Percentiles rank a stretch among this genome's conserved stretches.
Conservation (phyloP, 805 yeast species). For the Metschnikowia kofuensis region DNA sequence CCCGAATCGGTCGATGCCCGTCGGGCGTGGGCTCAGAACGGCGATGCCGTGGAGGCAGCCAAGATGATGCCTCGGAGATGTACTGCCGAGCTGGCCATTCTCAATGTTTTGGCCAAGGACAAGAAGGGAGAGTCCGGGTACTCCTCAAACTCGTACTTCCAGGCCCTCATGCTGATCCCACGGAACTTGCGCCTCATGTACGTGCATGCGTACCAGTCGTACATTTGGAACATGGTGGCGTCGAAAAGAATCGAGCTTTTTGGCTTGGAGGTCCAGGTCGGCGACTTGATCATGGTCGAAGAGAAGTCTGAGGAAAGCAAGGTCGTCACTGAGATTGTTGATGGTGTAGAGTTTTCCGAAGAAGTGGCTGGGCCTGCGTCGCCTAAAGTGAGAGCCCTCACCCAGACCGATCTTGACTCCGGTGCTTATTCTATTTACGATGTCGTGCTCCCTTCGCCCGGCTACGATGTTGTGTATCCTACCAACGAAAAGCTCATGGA, state of each 20-base stretch:
- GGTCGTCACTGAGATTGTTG: constrained; percentile 18
- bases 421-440: constrained; percentile 70
- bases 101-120: constrained; percentile 57
- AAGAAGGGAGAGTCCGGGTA: constrained; percentile 44
- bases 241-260: constrained; percentile 68
- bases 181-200: constrained; percentile 91
- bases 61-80: constrained; percentile 83
- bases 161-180: constrained; percentile 85
- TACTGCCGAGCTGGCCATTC: constrained; percentile 76
- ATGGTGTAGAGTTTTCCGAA: constrained; percentile 61
- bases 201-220: constrained; percentile 96
- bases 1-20: constrained; percentile 86
- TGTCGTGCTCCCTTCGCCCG: constrained; percentile 94
- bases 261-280: constrained; percentile 70
- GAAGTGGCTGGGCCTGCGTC: constrained; percentile 60
- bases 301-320: constrained; percentile 16
- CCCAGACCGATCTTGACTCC: constrained; percentile 63
- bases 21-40: constrained; percentile 72
- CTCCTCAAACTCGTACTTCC: constrained; percentile 57
- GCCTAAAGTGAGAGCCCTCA: constrained; percentile 69
- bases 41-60: constrained; percentile 62
- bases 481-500: constrained; percentile 55
- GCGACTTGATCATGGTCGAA: constrained; percentile 69
- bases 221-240: constrained; percentile 87
- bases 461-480: constrained; percentile 89